Percentiles rank a stretch among this genome's conserved stretches.
Conservation (phyloP, 345 rosid species). For the Eucalyptus marginata region DNA sequence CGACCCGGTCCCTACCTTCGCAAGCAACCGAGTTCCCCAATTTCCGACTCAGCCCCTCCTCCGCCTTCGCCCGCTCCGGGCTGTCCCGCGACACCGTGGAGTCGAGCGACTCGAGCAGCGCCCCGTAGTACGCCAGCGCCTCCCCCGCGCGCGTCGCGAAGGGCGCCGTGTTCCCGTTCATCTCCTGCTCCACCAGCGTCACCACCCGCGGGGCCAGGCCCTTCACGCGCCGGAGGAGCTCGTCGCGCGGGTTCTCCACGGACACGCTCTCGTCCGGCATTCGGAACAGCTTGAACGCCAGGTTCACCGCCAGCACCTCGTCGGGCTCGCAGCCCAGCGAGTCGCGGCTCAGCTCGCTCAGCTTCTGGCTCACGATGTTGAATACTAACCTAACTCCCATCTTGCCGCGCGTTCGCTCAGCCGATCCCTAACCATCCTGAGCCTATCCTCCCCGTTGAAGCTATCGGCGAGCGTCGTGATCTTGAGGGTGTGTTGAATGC, state of each 20-base stretch:
- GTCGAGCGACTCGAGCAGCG: constrained; percentile 76
- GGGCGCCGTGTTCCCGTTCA: constrained; percentile 41
- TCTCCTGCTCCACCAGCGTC: constrained; percentile 63
- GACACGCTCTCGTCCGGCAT: constrained; percentile 92
- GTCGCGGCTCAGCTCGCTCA: not conserved
- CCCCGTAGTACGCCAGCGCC: constrained; percentile 40
- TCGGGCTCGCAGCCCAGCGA: constrained; percentile 57
- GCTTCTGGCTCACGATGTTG: constrained; percentile 2
- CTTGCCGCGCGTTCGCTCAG: constrained; percentile 27
- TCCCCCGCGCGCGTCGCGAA: constrained; percentile 20
- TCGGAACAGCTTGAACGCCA: constrained; percentile 61
- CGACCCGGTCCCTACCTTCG: constrained; percentile 77
- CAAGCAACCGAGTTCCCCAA: constrained; percentile 70
- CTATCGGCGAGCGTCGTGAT: constrained; percentile 57
- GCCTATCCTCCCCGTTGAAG: constrained; percentile 29
- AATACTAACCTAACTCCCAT: constrained; percentile 37
- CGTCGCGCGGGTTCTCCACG: constrained; percentile 79
- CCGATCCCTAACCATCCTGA: constrained; percentile 26
- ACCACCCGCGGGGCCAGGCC: constrained; percentile 65
- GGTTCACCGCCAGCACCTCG: constrained; percentile 68
- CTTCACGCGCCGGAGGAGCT: constrained; percentile 84
- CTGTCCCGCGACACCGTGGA: constrained; percentile 27
- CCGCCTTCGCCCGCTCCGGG: constrained; percentile 36
- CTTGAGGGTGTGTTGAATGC: constrained; percentile 22
- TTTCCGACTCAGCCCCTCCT: constrained; percentile 60